A percentile compares a stretch with the other conserved stretches of the same genome.
These are phyloP conservation scores for Candida multigemmis DNA, from an alignment of 805 yeast genomes.

Conservation along the genomic window DNA sequence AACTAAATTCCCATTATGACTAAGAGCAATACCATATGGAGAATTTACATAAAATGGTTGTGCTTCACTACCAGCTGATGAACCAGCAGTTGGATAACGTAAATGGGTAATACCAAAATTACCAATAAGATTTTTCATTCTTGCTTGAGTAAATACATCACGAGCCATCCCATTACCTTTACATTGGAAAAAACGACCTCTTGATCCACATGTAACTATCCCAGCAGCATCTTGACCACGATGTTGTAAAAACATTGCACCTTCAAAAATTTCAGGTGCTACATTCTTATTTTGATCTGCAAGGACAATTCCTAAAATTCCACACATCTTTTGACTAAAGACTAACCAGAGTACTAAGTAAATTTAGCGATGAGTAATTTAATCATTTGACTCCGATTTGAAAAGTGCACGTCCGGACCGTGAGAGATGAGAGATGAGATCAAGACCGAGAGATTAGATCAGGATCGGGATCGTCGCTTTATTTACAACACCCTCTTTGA, in stretches of 20 bases:
- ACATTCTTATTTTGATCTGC: constrained; percentile 67
- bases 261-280: constrained; percentile 88
- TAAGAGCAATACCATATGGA: constrained; percentile 85
- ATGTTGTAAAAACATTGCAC: constrained; percentile 87
- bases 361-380: too few species aligned
- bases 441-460: too few species aligned
- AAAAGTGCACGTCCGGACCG: too few species aligned
- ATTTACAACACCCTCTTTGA: too few species aligned
- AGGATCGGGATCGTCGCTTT: too few species aligned
- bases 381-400: too few species aligned
- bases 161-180: constrained; percentile 99
- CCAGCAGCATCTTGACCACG: constrained; percentile 99
- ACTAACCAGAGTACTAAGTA: too few species aligned
- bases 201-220: constrained; percentile 87
- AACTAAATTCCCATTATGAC: constrained; percentile 93
- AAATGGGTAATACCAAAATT: constrained; percentile 93
- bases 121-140: constrained; percentile 77
- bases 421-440: too few species aligned
- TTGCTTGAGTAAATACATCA: constrained; percentile 83
- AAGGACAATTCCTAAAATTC: constrained; percentile 79
- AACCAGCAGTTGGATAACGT: constrained; percentile 97
- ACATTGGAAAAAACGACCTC: constrained; percentile 93
- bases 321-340: too few species aligned
- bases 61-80: constrained; percentile 92
- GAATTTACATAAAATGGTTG: constrained; percentile 98